phyloP scores from a whole-genome alignment of 2,329 filamentous ascomycete species.

The Akanthomyces dipterigenus region DNA sequence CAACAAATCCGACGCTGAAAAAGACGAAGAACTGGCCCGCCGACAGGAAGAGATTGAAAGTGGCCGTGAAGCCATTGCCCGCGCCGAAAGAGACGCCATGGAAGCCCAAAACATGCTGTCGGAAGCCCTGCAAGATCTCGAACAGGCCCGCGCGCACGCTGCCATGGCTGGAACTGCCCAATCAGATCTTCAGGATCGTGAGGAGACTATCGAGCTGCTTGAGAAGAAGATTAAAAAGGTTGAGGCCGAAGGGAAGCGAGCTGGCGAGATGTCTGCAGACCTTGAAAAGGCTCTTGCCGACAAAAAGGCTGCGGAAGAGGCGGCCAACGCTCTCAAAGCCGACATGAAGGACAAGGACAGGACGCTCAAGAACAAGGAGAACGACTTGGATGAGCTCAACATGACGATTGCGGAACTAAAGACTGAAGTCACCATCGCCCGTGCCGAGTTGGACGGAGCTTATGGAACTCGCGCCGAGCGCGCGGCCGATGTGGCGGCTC shows the following conservation, averaged over 20 bases:
- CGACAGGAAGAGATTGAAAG: slow-evolving; percentile 52
- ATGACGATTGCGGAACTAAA: slow-evolving; percentile 51
- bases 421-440: slow-evolving; percentile 54
- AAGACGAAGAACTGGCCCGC: slow-evolving; percentile 56
- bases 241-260: slow-evolving; percentile 24
- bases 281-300: slow-evolving; percentile 23
- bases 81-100: slow-evolving; percentile 31
- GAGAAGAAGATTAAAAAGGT: slow-evolving; percentile 34
- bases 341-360: slow-evolving; percentile 32
- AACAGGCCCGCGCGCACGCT: slow-evolving; percentile 25
- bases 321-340: slow-evolving; percentile 15
- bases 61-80: slow-evolving; percentile 27
- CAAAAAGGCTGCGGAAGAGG: slow-evolving; percentile 14
- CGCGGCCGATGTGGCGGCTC: slow-evolving; percentile 49
- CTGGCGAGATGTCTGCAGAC: slow-evolving; percentile 21
- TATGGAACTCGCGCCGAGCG: slow-evolving; percentile 54
- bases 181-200: slow-evolving; percentile 35
- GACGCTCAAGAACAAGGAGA: slow-evolving; percentile 41
- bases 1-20: slow-evolving; percentile 71
- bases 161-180: slow-evolving; percentile 19
- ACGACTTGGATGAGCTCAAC: slow-evolving; percentile 44
- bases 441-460: slow-evolving; percentile 55
- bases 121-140: slow-evolving; percentile 41
- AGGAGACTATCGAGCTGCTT: slow-evolving; percentile 35
- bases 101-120: slow-evolving; percentile 43